phyloP scores from a whole-genome alignment of 2,329 filamentous ascomycete genomes.

The Exophiala calicioides region DNA sequence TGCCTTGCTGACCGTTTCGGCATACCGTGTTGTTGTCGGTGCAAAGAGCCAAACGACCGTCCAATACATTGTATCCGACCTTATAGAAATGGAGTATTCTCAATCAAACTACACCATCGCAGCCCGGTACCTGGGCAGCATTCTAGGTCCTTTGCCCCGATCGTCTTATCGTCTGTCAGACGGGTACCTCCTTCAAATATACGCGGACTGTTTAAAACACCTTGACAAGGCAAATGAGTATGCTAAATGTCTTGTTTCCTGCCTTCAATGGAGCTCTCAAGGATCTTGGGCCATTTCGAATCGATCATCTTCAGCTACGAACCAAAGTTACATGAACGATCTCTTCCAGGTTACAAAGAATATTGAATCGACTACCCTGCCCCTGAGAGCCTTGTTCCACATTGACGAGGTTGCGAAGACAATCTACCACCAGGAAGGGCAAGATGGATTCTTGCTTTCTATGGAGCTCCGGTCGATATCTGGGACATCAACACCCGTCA shows the following conservation, averaged over 20 bases:
- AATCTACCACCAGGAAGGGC: constrained; percentile 67
- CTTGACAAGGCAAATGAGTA: constrained; percentile 77
- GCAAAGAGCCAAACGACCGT: constrained; percentile 77
- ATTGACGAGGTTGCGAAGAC: constrained; percentile 67
- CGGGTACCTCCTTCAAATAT: constrained; percentile 80
- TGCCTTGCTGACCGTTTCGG: constrained; percentile 63
- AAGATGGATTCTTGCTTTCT: constrained; percentile 73
- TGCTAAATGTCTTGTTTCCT: constrained; percentile 65
- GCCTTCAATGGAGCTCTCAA: constrained; percentile 46
- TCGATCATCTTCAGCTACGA: constrained; percentile 27
- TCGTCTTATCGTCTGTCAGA: constrained; percentile 79
- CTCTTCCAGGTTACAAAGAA: constrained; percentile 51
- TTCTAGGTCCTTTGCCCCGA: constrained; percentile 76
- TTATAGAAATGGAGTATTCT: constrained; percentile 80
- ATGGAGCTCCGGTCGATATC: constrained; percentile 43
- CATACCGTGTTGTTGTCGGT: constrained; percentile 77
- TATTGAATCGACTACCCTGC: constrained; percentile 65
- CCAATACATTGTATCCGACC: constrained; percentile 76
- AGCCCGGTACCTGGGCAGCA: constrained; percentile 73
- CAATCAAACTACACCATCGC: constrained; percentile 72
- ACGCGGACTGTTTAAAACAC: constrained; percentile 76
- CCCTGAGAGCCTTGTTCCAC: constrained; percentile 73
- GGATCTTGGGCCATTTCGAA: constrained; percentile 42
- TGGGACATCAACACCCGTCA: constrained; percentile 9
- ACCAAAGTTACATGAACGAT: constrained; percentile 41